phyloP scores from a whole-genome alignment of 306 rosid species.

The Malus orientalis region DNA sequence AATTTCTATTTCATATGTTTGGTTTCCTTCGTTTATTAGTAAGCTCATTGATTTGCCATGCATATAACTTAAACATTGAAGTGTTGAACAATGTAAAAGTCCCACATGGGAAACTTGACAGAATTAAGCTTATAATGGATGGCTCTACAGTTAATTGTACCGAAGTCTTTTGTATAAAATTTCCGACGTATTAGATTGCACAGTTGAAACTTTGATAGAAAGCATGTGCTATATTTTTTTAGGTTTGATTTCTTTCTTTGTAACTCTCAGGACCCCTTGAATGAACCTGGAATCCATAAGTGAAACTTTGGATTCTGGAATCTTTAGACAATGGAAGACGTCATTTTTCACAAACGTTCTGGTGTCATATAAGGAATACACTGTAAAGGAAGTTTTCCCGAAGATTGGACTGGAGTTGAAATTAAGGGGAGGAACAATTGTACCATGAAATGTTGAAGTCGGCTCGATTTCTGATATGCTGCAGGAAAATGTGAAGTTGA shows the following conservation, averaged over 20 bases:
- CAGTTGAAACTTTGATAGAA: too few relatives aligned
- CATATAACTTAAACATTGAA: background rate
- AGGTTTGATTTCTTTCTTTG: background rate
- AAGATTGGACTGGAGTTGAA: constrained; percentile 20
- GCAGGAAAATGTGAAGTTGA: constrained; percentile 23
- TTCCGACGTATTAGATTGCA: too few relatives aligned
- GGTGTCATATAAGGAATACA: constrained; percentile 21
- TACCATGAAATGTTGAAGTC: constrained; percentile 20
- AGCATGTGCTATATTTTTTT: too few relatives aligned
- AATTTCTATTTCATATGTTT: constrained; percentile 34
- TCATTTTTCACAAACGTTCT: constrained; percentile 24
- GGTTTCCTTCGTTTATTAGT: background rate
- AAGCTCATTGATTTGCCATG: background rate
- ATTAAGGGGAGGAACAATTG: constrained; percentile 24
- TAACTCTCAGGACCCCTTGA: constrained; percentile 13
- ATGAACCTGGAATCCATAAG: constrained; percentile 7
- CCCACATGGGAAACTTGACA: background rate
- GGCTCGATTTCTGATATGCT: constrained; percentile 29
- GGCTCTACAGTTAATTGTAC: background rate
- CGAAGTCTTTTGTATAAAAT: too few relatives aligned
- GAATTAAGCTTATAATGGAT: background rate
- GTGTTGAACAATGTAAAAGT: background rate
- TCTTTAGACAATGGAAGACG: constrained; percentile 11
- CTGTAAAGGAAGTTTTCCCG: constrained; percentile 10
- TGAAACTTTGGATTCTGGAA: constrained; percentile 3